phyloP scores from a whole-genome alignment of 139 green algal species.

The Closterium sp. region DNA sequence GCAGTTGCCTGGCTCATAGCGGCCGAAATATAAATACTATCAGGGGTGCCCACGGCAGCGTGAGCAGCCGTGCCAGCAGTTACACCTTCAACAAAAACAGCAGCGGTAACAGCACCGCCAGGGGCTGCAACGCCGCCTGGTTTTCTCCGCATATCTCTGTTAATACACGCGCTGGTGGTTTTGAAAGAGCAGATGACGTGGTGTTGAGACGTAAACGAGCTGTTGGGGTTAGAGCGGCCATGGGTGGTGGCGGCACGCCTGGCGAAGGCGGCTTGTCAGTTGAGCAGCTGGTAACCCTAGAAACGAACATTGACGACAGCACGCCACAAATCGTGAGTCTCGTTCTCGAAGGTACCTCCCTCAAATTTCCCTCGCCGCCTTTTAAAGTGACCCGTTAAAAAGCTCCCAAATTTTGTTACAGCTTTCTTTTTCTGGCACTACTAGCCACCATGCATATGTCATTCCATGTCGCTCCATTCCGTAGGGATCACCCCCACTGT shows the following conservation, averaged over 20 bases:
- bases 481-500: too few species aligned
- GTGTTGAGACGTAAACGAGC: background rate
- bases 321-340: conserved; percentile 19
- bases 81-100: background rate
- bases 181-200: too few species aligned
- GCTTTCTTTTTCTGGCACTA: background rate
- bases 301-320: conserved; percentile 48
- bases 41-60: background rate
- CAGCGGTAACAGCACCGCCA: background rate
- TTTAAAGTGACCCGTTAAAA: too few species aligned
- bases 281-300: conserved; percentile 40
- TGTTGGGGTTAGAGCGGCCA: background rate
- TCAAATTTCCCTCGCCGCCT: too few species aligned
- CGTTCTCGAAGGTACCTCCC: too few species aligned
- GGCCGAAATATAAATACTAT: background rate
- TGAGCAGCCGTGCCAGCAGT: background rate
- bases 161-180: background rate
- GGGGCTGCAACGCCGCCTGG: background rate
- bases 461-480: too few species aligned
- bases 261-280: background rate
- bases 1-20: background rate
- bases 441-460: too few species aligned
- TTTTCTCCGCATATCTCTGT: background rate
- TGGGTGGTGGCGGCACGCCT: background rate
- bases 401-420: too few species aligned